phyloP scores from a whole-genome alignment of 2,329 filamentous ascomycete genomes.

The Penicillium crustosum region DNA sequence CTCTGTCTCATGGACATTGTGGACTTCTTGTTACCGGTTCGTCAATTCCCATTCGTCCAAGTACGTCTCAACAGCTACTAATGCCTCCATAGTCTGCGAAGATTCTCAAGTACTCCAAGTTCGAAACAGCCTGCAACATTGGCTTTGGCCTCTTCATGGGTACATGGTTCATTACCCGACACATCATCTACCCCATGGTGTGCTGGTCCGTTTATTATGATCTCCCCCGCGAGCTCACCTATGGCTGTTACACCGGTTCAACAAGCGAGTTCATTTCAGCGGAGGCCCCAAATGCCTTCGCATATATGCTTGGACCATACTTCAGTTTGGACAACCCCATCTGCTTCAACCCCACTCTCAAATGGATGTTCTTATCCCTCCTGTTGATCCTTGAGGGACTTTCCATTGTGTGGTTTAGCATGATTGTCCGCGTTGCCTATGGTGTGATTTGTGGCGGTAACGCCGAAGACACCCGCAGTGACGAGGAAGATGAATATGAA shows the following conservation, averaged over 20 bases:
- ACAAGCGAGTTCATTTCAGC: conserved; percentile 36
- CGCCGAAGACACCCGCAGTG: conserved; percentile 84
- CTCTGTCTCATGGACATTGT: conserved; percentile 92
- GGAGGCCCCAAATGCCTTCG: conserved; percentile 46
- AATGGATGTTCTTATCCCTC: conserved; percentile 72
- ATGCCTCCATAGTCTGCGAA: conserved; percentile 68
- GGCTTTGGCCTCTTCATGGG: conserved; percentile 84
- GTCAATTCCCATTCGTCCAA: conserved; percentile 29
- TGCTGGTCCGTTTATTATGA: conserved; percentile 76
- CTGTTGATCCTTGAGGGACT: conserved; percentile 77
- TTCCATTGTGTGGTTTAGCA: conserved; percentile 81
- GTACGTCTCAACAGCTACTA: conserved; percentile 2
- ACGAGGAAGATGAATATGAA: conserved; percentile 67
- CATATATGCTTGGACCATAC: conserved; percentile 73
- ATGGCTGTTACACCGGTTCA: conserved; percentile 68
- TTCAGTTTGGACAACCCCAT: conserved; percentile 68
- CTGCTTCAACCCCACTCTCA: conserved; percentile 75
- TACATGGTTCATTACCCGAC: conserved; percentile 79
- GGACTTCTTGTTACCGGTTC: conserved; percentile 81
- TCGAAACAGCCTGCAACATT: conserved; percentile 72
- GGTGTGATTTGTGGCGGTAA: conserved; percentile 71
- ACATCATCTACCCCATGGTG: conserved; percentile 74
- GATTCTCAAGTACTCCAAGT: conserved; percentile 86
- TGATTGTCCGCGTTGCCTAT: conserved; percentile 81
- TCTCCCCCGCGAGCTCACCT: conserved; percentile 62